Evolutionary conservation across 139 green algal species (phyloP).

Genomic region (Edaphochlamys debaryana): DNA sequence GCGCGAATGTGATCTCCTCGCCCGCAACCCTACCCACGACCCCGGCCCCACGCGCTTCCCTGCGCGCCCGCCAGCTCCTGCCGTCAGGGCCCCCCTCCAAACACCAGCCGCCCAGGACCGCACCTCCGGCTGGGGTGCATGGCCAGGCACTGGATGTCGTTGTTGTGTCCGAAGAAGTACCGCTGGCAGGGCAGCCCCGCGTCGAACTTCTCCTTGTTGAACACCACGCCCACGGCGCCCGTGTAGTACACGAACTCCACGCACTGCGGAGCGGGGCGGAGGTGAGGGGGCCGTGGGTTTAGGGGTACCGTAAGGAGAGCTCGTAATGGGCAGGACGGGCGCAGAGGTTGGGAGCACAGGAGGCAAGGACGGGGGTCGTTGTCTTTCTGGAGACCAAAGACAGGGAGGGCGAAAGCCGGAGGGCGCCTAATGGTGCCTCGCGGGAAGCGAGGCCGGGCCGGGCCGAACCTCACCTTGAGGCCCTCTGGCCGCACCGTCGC

Average conservation of each 20-base stretch:
- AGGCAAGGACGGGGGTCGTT: neutral
- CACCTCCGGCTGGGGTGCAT: slow-evolving; percentile 47
- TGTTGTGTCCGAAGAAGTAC: slow-evolving; percentile 77
- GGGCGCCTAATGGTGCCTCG: too few species aligned
- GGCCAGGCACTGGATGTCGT: slow-evolving; percentile 63
- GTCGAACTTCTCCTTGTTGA: slow-evolving; percentile 59
- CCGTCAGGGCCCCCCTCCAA: too few species aligned
- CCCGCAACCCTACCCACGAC: too few species aligned
- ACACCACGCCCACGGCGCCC: slow-evolving; percentile 68
- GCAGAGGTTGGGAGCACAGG: neutral
- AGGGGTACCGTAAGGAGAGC: neutral
- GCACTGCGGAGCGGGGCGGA: neutral
- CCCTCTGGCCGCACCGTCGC: slow-evolving; percentile 1
- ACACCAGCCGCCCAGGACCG: neutral
- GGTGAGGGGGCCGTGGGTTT: neutral
- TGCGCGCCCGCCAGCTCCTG: too few species aligned
- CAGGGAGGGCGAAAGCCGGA: too few species aligned
- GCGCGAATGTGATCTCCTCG: too few species aligned
- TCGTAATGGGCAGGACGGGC: too few species aligned
- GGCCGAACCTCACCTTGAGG: slow-evolving; percentile 8
- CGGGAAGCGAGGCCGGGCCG: neutral
- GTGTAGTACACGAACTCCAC: slow-evolving; percentile 71
- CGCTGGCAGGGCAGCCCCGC: slow-evolving; percentile 52
- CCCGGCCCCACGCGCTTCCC: too few species aligned
- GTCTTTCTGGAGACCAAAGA: too few species aligned